A percentile compares a stretch with the other conserved stretches of the same genome.
phyloP scores from a whole-genome alignment of 495 filamentous ascomycete genomes.

The Neurospora sp. region DNA sequence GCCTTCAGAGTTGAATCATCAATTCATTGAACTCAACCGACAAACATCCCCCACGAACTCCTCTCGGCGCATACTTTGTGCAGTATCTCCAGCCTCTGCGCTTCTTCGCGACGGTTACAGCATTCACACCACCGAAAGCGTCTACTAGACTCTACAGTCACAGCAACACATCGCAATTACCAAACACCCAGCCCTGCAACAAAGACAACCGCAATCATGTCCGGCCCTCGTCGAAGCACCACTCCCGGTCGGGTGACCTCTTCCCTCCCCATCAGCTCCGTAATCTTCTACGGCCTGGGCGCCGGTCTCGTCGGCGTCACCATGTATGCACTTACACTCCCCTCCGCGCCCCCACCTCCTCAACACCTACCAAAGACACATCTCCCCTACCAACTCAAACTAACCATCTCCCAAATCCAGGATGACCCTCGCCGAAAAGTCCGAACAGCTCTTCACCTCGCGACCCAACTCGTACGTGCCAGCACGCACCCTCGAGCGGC shows the following conservation, averaged over 20 bases:
- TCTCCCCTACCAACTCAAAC: background rate
- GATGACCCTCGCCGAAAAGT: constrained; percentile 7
- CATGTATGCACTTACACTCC: background rate
- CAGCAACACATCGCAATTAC: background rate
- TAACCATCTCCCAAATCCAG: background rate
- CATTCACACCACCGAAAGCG: background rate
- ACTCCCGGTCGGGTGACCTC: background rate
- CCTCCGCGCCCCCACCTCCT: background rate
- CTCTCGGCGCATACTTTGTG: background rate
- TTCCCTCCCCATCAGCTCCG: background rate
- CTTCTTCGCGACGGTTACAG: background rate
- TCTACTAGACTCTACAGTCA: background rate
- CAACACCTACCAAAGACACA: background rate
- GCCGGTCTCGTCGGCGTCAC: constrained; percentile 9
- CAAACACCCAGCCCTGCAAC: background rate
- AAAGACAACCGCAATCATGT: background rate
- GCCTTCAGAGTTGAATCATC: background rate
- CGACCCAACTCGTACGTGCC: constrained; percentile 10
- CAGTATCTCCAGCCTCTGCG: background rate
- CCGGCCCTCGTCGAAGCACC: background rate
- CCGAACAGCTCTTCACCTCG: constrained; percentile 5
- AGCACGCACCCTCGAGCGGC: constrained; percentile 3
- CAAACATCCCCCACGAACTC: background rate
- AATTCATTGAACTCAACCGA: background rate
- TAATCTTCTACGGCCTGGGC: constrained; percentile 1